A percentile compares a stretch with the other conserved stretches of the same genome.
These are phyloP conservation scores for Penicillium salamii DNA, from an alignment of 495 filamentous ascomycete genomes.

Conservation along the genomic window DNA sequence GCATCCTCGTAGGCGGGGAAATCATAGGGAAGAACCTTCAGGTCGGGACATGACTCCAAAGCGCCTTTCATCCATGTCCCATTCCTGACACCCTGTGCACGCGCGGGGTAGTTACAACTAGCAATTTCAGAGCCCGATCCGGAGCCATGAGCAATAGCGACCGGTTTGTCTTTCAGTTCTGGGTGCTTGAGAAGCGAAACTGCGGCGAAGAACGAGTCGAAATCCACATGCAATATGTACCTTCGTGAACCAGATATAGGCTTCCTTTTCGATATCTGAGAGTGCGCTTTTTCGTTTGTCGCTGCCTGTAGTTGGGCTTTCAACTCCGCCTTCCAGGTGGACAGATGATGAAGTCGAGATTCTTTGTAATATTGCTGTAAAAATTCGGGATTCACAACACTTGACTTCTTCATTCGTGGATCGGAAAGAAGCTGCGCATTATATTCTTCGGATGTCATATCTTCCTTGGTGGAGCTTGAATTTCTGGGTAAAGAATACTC, in stretches of 20 bases:
- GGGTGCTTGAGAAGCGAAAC: constrained; percentile 80
- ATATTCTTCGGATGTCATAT: constrained; percentile 84
- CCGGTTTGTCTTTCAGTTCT: constrained; percentile 74
- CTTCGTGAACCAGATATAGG: constrained; percentile 58
- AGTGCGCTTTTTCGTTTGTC: constrained; percentile 63
- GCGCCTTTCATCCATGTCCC: constrained; percentile 99
- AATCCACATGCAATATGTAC: constrained; percentile 94
- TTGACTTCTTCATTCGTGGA: constrained; percentile 78
- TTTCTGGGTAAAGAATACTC: background rate
- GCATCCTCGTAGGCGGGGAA: constrained; percentile 93
- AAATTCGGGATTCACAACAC: constrained; percentile 86
- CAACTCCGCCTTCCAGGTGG: constrained; percentile 90
- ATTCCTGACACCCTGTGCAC: constrained; percentile 83
- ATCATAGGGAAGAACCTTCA: constrained; percentile 88
- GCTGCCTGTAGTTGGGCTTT: constrained; percentile 82
- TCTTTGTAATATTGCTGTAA: constrained; percentile 91
- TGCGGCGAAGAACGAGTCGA: constrained; percentile 96
- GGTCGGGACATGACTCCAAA: constrained; percentile 73
- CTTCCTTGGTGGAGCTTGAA: constrained; percentile 24
- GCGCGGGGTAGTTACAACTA: constrained; percentile 92
- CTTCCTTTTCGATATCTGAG: constrained; percentile 48
- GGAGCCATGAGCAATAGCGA: constrained; percentile 82
- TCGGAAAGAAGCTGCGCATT: constrained; percentile 79
- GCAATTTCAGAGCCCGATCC: constrained; percentile 91
- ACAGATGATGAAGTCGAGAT: constrained; percentile 90